These are phyloP conservation scores for Beauveria asiatica DNA, from an alignment of 2,329 filamentous ascomycete species.

Conservation along the genomic window DNA sequence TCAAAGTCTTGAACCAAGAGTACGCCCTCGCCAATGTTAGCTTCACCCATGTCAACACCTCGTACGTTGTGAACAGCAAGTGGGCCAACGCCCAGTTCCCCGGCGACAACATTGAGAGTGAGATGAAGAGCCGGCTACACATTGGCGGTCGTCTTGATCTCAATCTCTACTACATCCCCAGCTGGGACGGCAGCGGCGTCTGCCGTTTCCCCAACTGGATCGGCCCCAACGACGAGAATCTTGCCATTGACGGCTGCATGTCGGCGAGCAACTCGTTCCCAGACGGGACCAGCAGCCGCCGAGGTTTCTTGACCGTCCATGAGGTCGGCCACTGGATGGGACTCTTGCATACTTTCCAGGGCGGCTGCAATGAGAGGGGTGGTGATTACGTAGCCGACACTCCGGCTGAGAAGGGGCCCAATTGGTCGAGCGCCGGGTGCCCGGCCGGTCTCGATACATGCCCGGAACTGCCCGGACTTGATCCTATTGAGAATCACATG, in stretches of 20 bases:
- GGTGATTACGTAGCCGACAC: conserved; percentile 35
- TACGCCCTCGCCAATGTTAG: neutral
- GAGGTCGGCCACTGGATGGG: conserved; percentile 43
- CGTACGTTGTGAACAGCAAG: neutral
- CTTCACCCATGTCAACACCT: conserved; percentile 4
- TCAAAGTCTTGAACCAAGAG: neutral
- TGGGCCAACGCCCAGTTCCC: neutral
- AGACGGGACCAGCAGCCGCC: conserved; percentile 27
- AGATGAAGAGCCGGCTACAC: conserved; percentile 23
- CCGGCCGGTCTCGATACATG: conserved; percentile 29
- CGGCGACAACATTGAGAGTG: neutral
- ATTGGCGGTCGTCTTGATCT: conserved; percentile 33
- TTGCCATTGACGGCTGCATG: conserved; percentile 32
- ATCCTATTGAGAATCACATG: conserved; percentile 33
- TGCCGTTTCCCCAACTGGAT: conserved; percentile 36
- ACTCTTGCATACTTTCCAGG: conserved; percentile 39
- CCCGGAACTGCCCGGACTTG: conserved; percentile 22
- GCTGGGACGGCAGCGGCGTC: conserved; percentile 31
- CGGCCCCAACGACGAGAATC: conserved; percentile 22
- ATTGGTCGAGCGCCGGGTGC: conserved; percentile 25
- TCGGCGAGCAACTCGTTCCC: conserved; percentile 29
- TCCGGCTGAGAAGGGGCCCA: conserved; percentile 24
- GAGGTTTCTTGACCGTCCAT: conserved; percentile 28
- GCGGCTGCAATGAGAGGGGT: conserved; percentile 26
- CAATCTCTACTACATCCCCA: conserved; percentile 38